These are phyloP conservation scores for Aechmea fasciata DNA, from an alignment of 176 grass and related monocot genomes.

Conservation along the genomic window DNA sequence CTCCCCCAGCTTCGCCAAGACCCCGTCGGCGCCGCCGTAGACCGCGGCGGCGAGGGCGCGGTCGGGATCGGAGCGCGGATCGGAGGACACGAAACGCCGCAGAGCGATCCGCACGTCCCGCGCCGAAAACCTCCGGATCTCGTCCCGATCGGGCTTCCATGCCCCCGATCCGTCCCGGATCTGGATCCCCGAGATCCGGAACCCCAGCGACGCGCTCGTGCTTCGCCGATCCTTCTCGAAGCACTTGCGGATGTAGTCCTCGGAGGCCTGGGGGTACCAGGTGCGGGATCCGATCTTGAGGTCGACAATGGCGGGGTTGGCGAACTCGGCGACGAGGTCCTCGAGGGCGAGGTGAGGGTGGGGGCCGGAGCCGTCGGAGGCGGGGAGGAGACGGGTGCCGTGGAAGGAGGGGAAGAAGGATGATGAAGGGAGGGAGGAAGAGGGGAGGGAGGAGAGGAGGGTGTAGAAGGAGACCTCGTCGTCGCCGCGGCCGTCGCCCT, in stretches of 20 bases:
- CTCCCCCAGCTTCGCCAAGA: conserved; percentile 63
- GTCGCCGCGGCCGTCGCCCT: conserved; percentile 39
- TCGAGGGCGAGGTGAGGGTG: conserved; percentile 63
- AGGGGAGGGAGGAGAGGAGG: conserved; percentile 35
- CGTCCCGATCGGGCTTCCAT: conserved; percentile 40
- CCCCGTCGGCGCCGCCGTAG: conserved; percentile 44
- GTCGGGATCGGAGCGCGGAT: conserved; percentile 21
- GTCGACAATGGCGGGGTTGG: conserved; percentile 50
- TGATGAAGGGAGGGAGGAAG: conserved; percentile 31
- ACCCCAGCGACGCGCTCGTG: conserved; percentile 55
- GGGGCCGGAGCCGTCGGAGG: conserved; percentile 22
- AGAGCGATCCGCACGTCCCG: conserved; percentile 45
- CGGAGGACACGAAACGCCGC: conserved; percentile 48
- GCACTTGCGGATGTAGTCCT: conserved; percentile 61
- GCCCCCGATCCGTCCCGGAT: conserved; percentile 11
- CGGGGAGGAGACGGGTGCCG: conserved; percentile 41
- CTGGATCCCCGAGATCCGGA: conserved; percentile 58
- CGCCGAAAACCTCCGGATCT: conserved; percentile 31
- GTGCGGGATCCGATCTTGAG: conserved; percentile 82
- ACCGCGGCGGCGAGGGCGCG: conserved; percentile 43
- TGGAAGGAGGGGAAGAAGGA: conserved; percentile 64
- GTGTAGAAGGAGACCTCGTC: conserved; percentile 63
- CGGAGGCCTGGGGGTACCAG: conserved; percentile 38
- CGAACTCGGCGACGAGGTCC: conserved; percentile 42
- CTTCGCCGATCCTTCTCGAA: conserved; percentile 52